Percentiles rank a stretch among this genome's conserved stretches.
Conservation (phyloP, 768 basidiomycete genomes). For the Leccinum longicurvipes region DNA sequence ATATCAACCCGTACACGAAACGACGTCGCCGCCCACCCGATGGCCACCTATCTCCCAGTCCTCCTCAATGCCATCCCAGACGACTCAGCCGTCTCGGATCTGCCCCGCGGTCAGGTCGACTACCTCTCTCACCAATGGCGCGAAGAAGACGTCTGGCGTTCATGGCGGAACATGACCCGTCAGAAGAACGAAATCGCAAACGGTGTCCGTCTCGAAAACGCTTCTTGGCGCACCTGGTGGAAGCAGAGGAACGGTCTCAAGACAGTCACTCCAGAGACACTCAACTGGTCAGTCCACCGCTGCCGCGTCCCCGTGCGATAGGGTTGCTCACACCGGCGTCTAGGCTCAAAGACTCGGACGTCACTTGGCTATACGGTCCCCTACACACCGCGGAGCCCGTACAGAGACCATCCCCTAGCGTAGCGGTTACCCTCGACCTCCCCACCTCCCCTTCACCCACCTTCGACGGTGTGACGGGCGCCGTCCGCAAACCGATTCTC, state of each 20-base stretch:
- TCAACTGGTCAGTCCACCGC: conserved; percentile 84
- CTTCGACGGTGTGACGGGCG: conserved; percentile 6
- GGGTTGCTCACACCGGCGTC: conserved; percentile 12
- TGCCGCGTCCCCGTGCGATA: too few species aligned
- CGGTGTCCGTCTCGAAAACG: conserved; percentile 92
- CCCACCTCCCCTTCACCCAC: conserved; percentile 33
- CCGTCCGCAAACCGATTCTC: conserved; percentile 79
- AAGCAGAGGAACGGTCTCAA: conserved; percentile 96
- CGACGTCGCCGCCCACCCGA: conserved; percentile 17
- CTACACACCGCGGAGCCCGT: conserved; percentile 89
- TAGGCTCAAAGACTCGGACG: conserved; percentile 99
- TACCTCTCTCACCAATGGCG: conserved; percentile 97
- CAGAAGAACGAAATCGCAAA: conserved; percentile 99
- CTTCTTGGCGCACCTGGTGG: conserved; percentile 99
- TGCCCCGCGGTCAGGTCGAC: conserved; percentile 92
- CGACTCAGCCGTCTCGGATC: conserved; percentile 77
- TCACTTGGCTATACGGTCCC: conserved; percentile 98
- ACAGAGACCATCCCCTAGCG: conserved; percentile 39
- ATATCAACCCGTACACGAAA: neutral
- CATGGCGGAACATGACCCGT: conserved; percentile 97
- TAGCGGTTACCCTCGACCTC: conserved; percentile 35
- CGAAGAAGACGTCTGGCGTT: conserved; percentile 97
- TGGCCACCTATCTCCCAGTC: conserved; percentile 70
- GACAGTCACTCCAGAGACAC: conserved; percentile 93
- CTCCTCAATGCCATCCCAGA: conserved; percentile 64